Conservation (phyloP, 2,329 filamentous ascomycete species). For the Rugonectria rugulosa region DNA sequence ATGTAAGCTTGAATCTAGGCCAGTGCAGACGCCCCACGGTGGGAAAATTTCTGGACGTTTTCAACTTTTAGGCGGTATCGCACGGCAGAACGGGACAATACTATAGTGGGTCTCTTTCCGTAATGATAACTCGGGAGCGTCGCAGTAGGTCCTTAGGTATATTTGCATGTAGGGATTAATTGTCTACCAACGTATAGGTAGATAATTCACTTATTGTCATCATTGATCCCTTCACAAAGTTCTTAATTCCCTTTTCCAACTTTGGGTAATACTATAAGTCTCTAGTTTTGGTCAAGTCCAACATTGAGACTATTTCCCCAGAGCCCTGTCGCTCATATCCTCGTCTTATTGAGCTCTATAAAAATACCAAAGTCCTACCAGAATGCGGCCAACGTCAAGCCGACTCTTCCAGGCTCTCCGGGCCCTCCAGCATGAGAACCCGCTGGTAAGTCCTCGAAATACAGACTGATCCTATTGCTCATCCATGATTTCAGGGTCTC, state of each 20-base stretch:
- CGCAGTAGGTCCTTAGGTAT: no score
- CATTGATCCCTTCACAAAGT: neutral
- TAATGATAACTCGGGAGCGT: neutral
- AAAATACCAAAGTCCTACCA: no score
- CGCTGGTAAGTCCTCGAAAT: slow-evolving; percentile 65
- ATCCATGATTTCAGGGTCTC: slow-evolving; percentile 68
- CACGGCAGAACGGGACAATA: slow-evolving; percentile 49
- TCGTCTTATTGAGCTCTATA: no score
- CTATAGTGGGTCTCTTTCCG: neutral
- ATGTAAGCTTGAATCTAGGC: slow-evolving; percentile 21
- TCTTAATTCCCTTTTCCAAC: no score
- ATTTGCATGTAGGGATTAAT: no score
- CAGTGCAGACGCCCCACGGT: slow-evolving; percentile 40
- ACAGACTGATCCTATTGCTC: neutral
- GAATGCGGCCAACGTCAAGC: slow-evolving; percentile 48
- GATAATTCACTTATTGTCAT: neutral
- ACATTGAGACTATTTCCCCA: no score
- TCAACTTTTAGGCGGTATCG: slow-evolving; percentile 61
- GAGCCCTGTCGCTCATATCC: no score
- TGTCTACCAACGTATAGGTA: no score
- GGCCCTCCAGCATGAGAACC: slow-evolving; percentile 77
- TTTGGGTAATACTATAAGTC: no score
- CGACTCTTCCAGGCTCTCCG: slow-evolving; percentile 46
- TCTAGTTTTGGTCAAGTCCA: no score
- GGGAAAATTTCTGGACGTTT: slow-evolving; percentile 44